Evolutionary conservation across 495 filamentous ascomycete genomes (phyloP).

Genomic region (Aspergillus incahuasiensis): DNA sequence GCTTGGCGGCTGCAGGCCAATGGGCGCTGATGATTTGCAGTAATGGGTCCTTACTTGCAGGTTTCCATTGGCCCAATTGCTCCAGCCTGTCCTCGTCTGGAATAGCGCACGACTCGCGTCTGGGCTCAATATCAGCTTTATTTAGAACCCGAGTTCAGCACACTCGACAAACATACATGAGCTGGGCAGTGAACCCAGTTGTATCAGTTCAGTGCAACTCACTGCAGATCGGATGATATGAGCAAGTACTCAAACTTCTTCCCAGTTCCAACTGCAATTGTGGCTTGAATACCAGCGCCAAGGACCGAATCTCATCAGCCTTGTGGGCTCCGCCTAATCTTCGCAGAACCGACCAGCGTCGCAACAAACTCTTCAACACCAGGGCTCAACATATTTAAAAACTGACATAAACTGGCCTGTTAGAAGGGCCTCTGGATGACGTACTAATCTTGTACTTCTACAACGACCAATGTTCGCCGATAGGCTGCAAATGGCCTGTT

Average conservation of each 20-base stretch:
- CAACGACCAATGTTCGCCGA: no score
- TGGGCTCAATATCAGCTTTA: background rate
- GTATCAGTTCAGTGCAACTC: no score
- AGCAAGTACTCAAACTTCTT: no score
- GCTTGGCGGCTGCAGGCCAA: background rate
- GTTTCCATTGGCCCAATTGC: background rate
- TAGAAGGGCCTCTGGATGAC: no score
- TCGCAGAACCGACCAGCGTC: background rate
- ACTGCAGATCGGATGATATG: no score
- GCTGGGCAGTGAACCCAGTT: no score
- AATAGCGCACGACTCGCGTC: background rate
- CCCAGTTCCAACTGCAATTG: no score
- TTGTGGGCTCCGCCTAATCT: background rate
- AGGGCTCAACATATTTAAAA: no score
- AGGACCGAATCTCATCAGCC: background rate
- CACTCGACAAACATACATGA: no score
- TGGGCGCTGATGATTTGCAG: background rate
- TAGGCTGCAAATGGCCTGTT: background rate
- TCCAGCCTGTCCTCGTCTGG: background rate
- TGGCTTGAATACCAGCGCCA: no score
- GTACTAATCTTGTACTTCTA: background rate
- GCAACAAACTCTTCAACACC: no score
- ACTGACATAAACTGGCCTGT: no score
- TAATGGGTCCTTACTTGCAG: background rate
- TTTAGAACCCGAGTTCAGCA: background rate